Percentiles rank a stretch among this genome's conserved stretches.
These are phyloP conservation scores for Heimioporus sp. DNA, from an alignment of 768 basidiomycete genomes.

Conservation along the genomic window DNA sequence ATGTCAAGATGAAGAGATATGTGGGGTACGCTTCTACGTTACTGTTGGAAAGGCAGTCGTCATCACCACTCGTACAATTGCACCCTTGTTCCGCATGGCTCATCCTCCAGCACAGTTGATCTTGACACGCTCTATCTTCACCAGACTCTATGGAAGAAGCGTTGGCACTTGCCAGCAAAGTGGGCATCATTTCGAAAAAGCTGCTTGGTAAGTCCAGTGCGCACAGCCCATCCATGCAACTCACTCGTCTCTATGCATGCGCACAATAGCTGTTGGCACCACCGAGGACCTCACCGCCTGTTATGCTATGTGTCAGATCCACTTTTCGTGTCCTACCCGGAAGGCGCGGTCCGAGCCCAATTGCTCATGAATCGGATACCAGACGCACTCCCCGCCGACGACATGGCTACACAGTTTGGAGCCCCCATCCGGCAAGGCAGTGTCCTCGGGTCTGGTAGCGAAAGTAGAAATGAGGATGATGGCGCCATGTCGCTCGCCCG, in stretches of 20 bases:
- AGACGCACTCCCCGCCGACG: conserved; percentile 63
- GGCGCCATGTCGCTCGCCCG: conserved; percentile 47
- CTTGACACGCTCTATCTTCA: no score
- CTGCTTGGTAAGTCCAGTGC: conserved; percentile 52
- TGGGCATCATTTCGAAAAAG: conserved; percentile 71
- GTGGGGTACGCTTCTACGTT: conserved; percentile 74
- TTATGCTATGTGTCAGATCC: conserved; percentile 74
- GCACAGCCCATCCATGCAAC: neutral
- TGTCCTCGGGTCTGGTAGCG: no score
- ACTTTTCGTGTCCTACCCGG: conserved; percentile 67
- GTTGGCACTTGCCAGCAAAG: conserved; percentile 70
- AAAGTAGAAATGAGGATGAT: neutral
- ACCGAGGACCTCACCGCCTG: conserved; percentile 59
- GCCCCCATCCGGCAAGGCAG: conserved; percentile 46
- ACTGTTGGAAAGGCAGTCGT: conserved; percentile 67
- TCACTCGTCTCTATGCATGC: no score
- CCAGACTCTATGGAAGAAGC: conserved; percentile 85
- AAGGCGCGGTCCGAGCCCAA: conserved; percentile 56
- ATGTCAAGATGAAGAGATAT: conserved; percentile 83
- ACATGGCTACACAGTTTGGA: conserved; percentile 74
- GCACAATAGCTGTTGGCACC: conserved; percentile 59
- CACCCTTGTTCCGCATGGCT: no score
- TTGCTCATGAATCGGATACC: conserved; percentile 60
- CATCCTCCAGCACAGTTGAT: no score
- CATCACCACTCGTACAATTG: conserved; percentile 62